Base-by-base conservation (phyloP, 2,329 filamentous ascomycete genomes). In the Epichloe bromicola region DNA sequence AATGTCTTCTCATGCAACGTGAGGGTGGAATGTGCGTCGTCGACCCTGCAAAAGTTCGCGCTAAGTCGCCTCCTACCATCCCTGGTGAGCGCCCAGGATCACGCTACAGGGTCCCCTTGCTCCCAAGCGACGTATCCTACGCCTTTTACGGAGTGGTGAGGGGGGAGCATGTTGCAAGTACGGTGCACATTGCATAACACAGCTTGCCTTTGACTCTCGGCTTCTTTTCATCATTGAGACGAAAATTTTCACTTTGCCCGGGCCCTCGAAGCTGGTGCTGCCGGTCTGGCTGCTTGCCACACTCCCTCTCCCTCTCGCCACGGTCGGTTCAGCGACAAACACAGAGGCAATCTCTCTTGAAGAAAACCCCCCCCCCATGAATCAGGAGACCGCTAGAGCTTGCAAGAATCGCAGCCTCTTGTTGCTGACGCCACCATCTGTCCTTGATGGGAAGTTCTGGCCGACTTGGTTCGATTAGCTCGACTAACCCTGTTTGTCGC, bases 41-140 rank as follows among this genome's bases (percentile, higher is more conserved):
- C 36, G 15, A 34, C 51, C 53, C 51, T 50, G 54, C 52, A 54
- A 55, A 50, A 54, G 47, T 50, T 54, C 44, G 36, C 49, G 47
- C 54, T 52, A 55, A 55, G 41, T 45, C 17, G 36, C 30, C 44
- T 39, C 48, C 51, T 23, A 43, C 12, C 12, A 50, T 45, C 49
- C 37, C 51, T 43, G 45, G 34, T 30, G 38, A 19, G 39, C 26
- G 20, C 46, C 41, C 43, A 43, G 48, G 46, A 44, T 48, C 46
- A 39, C 51, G 36, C 49, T 47, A 50, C 42, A 34, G 42, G 47
- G 36, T 43, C 45, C 23, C 37, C 40, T 19, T 46, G 48, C 23
- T 39, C 39, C 36, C 17, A 17, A 42, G 49, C 51, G 52, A 53
- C 52, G 49, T 53, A 44, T 44, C 40, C 40, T 37, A 37, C 38